Percentiles rank a stretch among this genome's conserved stretches.
Evolutionary conservation across 768 basidiomycete genomes (phyloP).

Genomic region (Chlorophyllum brunneum): DNA sequence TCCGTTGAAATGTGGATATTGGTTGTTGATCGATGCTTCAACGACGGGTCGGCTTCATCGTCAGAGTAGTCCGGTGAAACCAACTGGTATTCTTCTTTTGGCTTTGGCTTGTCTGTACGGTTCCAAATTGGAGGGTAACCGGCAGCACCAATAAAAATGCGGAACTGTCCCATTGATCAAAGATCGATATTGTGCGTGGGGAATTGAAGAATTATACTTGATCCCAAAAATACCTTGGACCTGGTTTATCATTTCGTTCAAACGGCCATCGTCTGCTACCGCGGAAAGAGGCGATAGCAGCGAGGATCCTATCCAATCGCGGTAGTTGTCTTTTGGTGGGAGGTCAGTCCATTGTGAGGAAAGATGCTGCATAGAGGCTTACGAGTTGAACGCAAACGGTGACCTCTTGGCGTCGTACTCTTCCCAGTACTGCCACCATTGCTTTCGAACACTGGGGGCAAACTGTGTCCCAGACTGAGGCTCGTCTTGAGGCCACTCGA

Average conservation of each 20-base stretch:
- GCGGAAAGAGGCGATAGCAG: background rate
- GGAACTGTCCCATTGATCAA: background rate
- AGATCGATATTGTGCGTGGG: too few species aligned
- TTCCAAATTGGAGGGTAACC: conserved; percentile 11
- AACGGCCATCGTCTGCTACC: conserved; percentile 1
- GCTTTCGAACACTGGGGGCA: background rate
- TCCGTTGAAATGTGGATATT: background rate
- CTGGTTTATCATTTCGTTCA: background rate
- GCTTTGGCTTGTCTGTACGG: conserved; percentile 2
- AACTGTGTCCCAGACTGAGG: background rate
- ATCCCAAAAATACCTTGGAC: conserved; percentile 7
- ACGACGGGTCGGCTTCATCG: background rate
- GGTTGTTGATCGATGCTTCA: background rate
- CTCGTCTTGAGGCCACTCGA: background rate
- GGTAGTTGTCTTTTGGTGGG: background rate
- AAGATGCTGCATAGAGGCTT: background rate
- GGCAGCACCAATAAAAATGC: conserved; percentile 1
- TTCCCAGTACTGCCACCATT: conserved; percentile 8
- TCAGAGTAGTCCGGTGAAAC: background rate
- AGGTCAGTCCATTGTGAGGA: too few species aligned
- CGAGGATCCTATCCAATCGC: background rate
- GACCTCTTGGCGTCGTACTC: background rate
- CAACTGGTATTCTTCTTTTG: background rate
- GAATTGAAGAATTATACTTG: background rate
- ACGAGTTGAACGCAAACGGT: conserved; percentile 3